Percentiles rank a stretch among this genome's conserved stretches.
Evolutionary conservation across 345 rosid species (phyloP).

Genomic region (Moricandia moricandioides): DNA sequence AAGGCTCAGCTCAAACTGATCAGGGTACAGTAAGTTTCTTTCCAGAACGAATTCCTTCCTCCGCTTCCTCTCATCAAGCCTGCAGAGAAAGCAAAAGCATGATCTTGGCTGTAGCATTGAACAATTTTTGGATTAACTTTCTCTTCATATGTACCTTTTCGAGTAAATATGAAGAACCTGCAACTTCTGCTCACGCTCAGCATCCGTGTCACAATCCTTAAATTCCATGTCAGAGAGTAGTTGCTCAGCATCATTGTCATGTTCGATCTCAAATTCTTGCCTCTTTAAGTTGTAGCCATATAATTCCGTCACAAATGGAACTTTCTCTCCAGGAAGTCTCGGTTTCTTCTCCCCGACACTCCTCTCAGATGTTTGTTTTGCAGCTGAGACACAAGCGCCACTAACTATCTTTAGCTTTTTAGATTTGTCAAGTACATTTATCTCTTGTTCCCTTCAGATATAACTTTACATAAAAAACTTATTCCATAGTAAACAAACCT

Average conservation of each 20-base stretch:
- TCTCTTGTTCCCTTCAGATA: neutral
- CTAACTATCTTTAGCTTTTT: conserved; percentile 1
- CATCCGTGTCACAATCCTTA: conserved; percentile 65
- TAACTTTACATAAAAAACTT: neutral
- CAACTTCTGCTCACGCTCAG: conserved; percentile 75
- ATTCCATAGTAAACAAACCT: conserved; percentile 46
- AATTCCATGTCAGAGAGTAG: conserved; percentile 95
- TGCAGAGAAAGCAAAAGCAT: conserved; percentile 37
- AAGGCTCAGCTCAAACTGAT: conserved; percentile 68
- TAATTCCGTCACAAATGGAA: conserved; percentile 66
- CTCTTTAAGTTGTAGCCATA: conserved; percentile 91
- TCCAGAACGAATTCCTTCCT: conserved; percentile 85
- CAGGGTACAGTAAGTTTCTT: conserved; percentile 72
- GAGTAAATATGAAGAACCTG: conserved; percentile 78
- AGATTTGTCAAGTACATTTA: neutral
- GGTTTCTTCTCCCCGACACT: conserved; percentile 89
- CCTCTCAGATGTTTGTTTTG: conserved; percentile 71
- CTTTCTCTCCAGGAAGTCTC: conserved; percentile 64
- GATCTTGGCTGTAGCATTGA: conserved; percentile 15
- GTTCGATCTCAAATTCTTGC: conserved; percentile 91
- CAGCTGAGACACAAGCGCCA: conserved; percentile 28
- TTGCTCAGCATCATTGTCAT: conserved; percentile 95
- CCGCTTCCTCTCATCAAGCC: conserved; percentile 98
- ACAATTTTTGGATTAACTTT: too few relatives aligned
- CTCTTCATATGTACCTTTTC: conserved; percentile 59